phyloP scores from a whole-genome alignment of 2,329 filamentous ascomycete species.

The Leptographium procerum region DNA sequence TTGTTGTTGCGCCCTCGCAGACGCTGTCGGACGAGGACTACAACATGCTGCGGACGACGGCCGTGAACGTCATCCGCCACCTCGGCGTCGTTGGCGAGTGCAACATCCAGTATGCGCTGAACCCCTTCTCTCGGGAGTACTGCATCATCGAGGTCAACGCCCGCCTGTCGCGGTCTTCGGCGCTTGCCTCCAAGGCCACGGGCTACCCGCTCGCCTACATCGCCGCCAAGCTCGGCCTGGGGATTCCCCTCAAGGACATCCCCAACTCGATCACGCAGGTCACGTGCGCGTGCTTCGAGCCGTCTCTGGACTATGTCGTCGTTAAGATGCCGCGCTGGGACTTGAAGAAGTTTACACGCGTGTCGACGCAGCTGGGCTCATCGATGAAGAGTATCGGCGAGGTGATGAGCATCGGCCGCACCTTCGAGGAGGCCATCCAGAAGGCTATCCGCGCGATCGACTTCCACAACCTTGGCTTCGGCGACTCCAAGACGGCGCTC shows the following conservation, averaged over 20 bases:
- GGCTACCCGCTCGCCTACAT: constrained; percentile 95
- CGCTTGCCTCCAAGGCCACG: constrained; percentile 91
- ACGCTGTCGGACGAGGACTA: constrained; percentile 96
- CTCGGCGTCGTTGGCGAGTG: constrained; percentile 96
- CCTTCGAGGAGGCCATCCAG: constrained; percentile 96
- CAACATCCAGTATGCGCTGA: constrained; percentile 96
- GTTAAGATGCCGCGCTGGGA: constrained; percentile 99
- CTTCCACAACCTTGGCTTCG: constrained; percentile 90
- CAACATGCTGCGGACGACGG: constrained; percentile 96
- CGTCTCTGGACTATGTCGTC: constrained; percentile 93
- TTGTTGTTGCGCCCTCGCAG: constrained; percentile 94
- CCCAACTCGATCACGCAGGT: constrained; percentile 91
- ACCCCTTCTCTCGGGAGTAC: constrained; percentile 90
- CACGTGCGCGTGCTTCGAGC: constrained; percentile 96
- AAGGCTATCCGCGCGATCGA: constrained; percentile 95
- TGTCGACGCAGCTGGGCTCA: constrained; percentile 89
- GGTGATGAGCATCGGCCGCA: constrained; percentile 95
- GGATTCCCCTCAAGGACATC: constrained; percentile 92
- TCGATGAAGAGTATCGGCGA: constrained; percentile 99
- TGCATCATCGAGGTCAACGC: constrained; percentile 99
- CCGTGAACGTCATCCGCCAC: constrained; percentile 93
- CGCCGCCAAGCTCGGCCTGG: constrained; percentile 88
- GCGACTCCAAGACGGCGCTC: constrained; percentile 67
- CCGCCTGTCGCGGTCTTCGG: constrained; percentile 87
- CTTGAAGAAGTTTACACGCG: constrained; percentile 95